These are phyloP conservation scores for Zalerion maritima DNA, from an alignment of 495 filamentous ascomycete genomes.

Conservation along the genomic window DNA sequence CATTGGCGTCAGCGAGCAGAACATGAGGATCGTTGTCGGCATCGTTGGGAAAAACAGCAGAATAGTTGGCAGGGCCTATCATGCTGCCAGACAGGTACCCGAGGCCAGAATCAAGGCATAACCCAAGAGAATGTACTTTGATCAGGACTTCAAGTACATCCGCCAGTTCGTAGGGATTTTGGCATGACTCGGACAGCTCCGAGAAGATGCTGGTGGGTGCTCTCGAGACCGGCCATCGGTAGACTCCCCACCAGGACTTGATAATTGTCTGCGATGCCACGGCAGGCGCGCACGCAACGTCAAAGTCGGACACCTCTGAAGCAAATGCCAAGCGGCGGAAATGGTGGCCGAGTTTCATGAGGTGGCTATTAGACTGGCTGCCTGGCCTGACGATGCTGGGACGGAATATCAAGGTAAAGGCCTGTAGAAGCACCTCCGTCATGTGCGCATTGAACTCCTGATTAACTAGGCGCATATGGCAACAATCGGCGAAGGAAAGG, in stretches of 20 bases:
- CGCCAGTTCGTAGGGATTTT: constrained; percentile 35
- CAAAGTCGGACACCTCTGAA: constrained; percentile 35
- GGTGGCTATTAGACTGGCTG: no score
- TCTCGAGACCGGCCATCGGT: constrained; percentile 34
- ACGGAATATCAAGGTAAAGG: no score
- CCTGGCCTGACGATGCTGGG: no score
- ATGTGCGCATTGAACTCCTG: no score
- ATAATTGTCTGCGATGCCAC: constrained; percentile 27
- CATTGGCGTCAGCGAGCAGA: neutral
- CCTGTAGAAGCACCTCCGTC: no score
- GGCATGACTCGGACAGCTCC: constrained; percentile 31
- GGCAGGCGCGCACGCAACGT: constrained; percentile 18
- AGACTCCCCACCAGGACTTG: constrained; percentile 34
- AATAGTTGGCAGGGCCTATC: no score
- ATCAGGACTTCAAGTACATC: constrained; percentile 34
- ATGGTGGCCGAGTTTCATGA: constrained; percentile 24
- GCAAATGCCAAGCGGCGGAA: constrained; percentile 39
- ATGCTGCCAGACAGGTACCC: constrained; percentile 40
- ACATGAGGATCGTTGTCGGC: constrained; percentile 6
- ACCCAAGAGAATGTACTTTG: constrained; percentile 31
- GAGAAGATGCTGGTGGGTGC: constrained; percentile 36
- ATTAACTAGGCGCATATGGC: no score
- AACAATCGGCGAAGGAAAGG: no score
- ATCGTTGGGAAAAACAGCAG: no score
- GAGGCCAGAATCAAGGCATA: constrained; percentile 40